These are phyloP conservation scores for Zizania palustris DNA, from an alignment of 202 grass and related monocot genomes.

Conservation along the genomic window DNA sequence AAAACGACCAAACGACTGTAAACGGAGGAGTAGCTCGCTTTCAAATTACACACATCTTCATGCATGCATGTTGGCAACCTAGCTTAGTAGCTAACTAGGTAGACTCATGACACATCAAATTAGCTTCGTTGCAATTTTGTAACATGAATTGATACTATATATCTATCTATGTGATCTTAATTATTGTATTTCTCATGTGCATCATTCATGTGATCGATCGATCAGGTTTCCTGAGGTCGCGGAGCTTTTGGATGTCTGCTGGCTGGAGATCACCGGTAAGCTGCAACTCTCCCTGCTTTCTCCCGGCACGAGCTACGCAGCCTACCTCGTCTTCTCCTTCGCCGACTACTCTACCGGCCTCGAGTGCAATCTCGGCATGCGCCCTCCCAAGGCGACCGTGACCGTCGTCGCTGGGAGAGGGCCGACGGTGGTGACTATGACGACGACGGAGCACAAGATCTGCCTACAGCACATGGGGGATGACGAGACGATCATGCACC, in stretches of 20 bases:
- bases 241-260: conserved; percentile 65
- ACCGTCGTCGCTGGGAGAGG: background rate
- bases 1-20: too few species aligned
- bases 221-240: conserved; percentile 80
- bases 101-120: too few species aligned
- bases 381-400: conserved; percentile 48
- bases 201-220: background rate
- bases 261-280: conserved; percentile 72
- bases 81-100: background rate
- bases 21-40: too few species aligned
- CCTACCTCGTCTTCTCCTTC: conserved; percentile 67
- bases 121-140: background rate
- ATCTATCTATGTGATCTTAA: background rate
- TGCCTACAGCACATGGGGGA: conserved; percentile 59
- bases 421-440: background rate
- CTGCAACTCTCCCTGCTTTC: conserved; percentile 59
- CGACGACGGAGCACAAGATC: conserved; percentile 29
- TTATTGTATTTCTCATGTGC: background rate
- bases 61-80: background rate
- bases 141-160: background rate
- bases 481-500: conserved; percentile 44
- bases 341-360: conserved; percentile 55
- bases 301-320: conserved; percentile 47
- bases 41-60: too few species aligned
- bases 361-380: conserved; percentile 58